A percentile compares a stretch with the other conserved stretches of the same genome.
Evolutionary conservation across 164 flowering plant genomes (phyloP).

Genomic region (Nelumbo lutea): DNA sequence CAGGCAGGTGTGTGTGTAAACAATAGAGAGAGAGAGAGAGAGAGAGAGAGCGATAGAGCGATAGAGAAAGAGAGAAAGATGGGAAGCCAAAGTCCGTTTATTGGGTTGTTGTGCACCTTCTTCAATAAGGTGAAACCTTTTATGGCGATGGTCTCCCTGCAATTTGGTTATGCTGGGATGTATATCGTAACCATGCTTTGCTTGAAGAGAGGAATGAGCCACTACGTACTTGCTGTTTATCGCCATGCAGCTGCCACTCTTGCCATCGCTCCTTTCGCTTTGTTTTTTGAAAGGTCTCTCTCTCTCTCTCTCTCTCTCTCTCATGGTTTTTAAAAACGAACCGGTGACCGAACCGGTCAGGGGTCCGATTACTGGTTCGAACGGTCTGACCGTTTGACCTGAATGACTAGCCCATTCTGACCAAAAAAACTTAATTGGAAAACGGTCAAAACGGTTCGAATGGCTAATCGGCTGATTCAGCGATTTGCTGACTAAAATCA

Average conservation of each 20-base stretch:
- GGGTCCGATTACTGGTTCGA: too few species aligned
- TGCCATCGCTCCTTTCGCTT: conserved; percentile 65
- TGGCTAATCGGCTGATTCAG: too few species aligned
- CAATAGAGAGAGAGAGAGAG: not conserved
- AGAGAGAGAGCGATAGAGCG: too few species aligned
- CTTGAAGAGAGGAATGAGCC: conserved; percentile 66
- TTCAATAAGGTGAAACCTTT: conserved; percentile 48
- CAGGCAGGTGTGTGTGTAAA: not conserved
- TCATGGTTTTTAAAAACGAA: too few species aligned
- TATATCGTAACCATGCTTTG: conserved; percentile 57
- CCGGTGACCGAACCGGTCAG: too few species aligned
- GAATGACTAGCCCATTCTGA: too few species aligned
- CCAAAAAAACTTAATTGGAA: too few species aligned
- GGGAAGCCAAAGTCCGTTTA: conserved; percentile 14
- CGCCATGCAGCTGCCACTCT: conserved; percentile 65
- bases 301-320: conserved; percentile 4
- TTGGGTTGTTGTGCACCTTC: not conserved
- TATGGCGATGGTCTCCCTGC: conserved; percentile 66
- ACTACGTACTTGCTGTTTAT: conserved; percentile 60
- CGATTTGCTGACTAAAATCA: too few species aligned
- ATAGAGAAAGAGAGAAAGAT: conserved; percentile 7
- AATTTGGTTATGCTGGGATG: conserved; percentile 90
- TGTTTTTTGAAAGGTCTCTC: conserved; percentile 21
- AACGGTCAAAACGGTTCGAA: too few species aligned
- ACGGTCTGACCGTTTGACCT: too few species aligned